Conservation (phyloP, 2,329 filamentous ascomycete genomes). For the Verticillium isaacii region DNA sequence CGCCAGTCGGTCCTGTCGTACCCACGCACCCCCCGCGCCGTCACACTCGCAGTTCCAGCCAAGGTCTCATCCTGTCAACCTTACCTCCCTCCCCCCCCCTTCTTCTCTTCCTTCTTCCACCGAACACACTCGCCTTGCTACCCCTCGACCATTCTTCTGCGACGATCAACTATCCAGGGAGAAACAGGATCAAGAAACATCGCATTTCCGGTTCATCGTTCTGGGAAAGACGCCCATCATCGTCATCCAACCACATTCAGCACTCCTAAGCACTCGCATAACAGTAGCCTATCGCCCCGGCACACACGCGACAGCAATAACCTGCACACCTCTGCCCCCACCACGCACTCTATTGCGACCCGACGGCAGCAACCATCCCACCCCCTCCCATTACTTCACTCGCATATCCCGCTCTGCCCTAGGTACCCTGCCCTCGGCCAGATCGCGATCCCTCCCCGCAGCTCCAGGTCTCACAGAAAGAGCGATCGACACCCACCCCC, state of each 20-base stretch:
- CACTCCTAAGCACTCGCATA: not conserved
- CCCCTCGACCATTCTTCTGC: not conserved
- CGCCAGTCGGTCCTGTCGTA: conserved; percentile 5
- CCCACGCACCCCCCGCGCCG: conserved; percentile 7
- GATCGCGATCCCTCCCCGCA: not conserved
- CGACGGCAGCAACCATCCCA: not conserved
- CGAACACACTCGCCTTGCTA: not conserved
- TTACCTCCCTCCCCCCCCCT: conserved; percentile 4
- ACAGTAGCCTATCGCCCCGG: not conserved
- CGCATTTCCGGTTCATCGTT: not conserved
- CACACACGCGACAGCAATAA: not conserved
- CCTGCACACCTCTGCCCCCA: not conserved
- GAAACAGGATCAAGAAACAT: not conserved
- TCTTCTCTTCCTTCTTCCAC: not conserved
- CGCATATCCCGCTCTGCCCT: not conserved
- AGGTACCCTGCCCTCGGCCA: not conserved
- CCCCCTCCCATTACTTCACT: not conserved
- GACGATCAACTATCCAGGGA: not conserved
- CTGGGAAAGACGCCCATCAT: not conserved
- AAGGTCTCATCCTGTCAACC: conserved; percentile 1
- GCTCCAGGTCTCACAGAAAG: not conserved
- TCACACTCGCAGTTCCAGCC: not conserved
- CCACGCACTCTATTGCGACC: not conserved
- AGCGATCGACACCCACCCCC: not conserved
- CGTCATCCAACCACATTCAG: not conserved